These are phyloP conservation scores for Polygonum maritimum DNA, from an alignment of 148 eudicot species.

Conservation along the genomic window DNA sequence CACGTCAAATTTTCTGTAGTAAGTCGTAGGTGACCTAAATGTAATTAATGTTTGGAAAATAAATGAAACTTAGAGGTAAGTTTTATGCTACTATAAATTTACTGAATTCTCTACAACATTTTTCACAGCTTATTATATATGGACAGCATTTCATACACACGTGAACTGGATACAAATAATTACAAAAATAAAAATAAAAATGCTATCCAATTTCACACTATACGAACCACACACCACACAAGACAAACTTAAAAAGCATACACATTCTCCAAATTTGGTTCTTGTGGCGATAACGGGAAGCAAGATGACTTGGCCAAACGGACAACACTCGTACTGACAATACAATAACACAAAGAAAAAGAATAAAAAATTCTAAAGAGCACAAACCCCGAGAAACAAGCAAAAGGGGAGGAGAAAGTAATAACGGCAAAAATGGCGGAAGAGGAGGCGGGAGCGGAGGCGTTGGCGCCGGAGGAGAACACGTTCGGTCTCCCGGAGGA, in stretches of 20 bases:
- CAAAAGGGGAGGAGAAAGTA: background rate
- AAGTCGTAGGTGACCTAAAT: no score
- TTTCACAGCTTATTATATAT: background rate
- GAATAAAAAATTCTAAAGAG: background rate
- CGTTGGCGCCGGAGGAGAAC: constrained; percentile 4
- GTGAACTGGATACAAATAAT: background rate
- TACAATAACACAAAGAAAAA: background rate
- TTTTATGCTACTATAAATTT: no score
- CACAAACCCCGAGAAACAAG: background rate
- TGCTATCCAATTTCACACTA: background rate
- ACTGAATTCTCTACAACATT: no score
- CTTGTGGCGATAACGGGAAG: background rate
- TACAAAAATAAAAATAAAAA: background rate
- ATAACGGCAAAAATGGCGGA: background rate
- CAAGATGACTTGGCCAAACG: background rate
- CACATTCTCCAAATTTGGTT: constrained; percentile 3
- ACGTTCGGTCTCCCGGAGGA: constrained; percentile 67
- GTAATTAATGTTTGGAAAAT: no score
- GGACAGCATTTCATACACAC: background rate
- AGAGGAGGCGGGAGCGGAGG: constrained; percentile 1
- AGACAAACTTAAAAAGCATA: background rate
- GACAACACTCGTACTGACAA: background rate
- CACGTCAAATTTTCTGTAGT: no score
- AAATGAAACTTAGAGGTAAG: no score
- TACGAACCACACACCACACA: background rate